Evolutionary conservation across 306 rosid genomes (phyloP), one percentile per base, ranked within the genome.

Genomic region (Vigna radiata): DNA sequence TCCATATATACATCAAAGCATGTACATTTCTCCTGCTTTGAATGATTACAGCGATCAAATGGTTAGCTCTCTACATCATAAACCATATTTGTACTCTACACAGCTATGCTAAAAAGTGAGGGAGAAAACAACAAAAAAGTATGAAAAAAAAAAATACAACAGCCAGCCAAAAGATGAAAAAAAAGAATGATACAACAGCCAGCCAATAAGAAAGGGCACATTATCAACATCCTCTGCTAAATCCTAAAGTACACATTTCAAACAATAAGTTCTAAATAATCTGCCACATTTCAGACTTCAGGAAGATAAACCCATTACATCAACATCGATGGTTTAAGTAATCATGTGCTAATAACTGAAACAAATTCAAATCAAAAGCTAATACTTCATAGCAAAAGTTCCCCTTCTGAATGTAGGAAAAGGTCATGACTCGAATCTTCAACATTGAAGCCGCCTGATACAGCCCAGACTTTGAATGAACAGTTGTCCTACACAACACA

Each of bases 281-380:
- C 90, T 83, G 84, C 84, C 83, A 86, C 85, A 93, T 82, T 87
- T 46, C 82, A 84, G 86, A 87, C 95, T 75, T 76, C 83, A 83
- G 84, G 74, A 87, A 86, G 86, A 87, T 87, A 88, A 87, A 81
- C 92, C 83, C 88, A 93, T 78, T 85, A 93, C 93, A 93, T 81
- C 78, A 90, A 83, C 87, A 86, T 70, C 29, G 33, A 37, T 70
- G 85, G 85, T 84, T 86, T 83, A 36, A 64, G 17, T 83, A 75
- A 88, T 87, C 89, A 75, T 81, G 90, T 75, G 90, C 85, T 60
- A 73, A 87, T 75, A 82, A 84, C 83, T 67, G 55, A 79, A 85
- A 83, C 86, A 78, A 89, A 79, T 66, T 61, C 79, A 90, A 83
- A 83, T 61, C 78, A 77, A 83, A 87, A 84, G 83, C 76, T 75